These are phyloP conservation scores for Alternaria sp. DNA, from an alignment of 2,329 filamentous ascomycete genomes.

Conservation along the genomic window DNA sequence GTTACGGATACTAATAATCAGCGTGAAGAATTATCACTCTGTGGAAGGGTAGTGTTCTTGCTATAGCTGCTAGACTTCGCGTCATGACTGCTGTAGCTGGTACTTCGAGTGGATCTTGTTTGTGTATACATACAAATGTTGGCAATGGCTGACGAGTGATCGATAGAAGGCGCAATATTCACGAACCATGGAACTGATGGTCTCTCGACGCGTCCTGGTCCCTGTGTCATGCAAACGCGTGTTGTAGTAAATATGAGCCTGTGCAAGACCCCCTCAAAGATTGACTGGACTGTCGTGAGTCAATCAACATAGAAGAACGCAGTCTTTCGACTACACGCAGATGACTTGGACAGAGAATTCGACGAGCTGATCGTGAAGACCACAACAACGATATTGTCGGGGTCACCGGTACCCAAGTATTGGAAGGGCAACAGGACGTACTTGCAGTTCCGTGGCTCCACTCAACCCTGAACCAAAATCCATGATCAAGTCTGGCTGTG, in stretches of 20 bases:
- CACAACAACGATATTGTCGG: neutral
- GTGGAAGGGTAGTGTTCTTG: neutral
- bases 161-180: neutral
- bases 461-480: constrained; percentile 1
- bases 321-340: neutral
- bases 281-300: neutral
- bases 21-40: neutral
- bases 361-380: neutral
- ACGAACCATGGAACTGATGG: neutral
- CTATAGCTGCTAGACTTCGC: neutral
- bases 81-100: neutral
- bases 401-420: neutral
- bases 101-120: neutral
- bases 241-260: neutral
- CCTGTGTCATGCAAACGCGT: neutral
- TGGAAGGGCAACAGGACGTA: neutral
- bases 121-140: neutral
- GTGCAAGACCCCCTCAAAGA: neutral
- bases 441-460: neutral
- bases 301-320: neutral
- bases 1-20: neutral
- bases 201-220: neutral
- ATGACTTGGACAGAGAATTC: neutral
- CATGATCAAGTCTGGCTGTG: neutral
- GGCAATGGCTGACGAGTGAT: neutral